Conservation (phyloP, 1,284 basidiomycete genomes). For the Ceratobasidium papillatum region DNA sequence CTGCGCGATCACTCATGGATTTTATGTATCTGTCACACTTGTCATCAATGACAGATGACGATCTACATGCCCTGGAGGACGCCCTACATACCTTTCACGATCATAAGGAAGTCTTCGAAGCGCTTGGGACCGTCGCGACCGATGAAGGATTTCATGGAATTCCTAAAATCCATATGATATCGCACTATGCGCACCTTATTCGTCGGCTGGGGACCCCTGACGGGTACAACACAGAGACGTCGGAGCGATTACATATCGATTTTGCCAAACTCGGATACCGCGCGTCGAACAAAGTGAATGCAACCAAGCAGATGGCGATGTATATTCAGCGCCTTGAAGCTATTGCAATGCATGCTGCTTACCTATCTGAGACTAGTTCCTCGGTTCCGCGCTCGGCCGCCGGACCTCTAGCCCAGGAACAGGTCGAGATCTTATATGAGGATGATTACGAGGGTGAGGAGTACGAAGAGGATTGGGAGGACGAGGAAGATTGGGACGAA, state of each 20-base stretch:
- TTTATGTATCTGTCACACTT: slow-evolving; percentile 49
- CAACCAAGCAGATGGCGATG: slow-evolving; percentile 42
- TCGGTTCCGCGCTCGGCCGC: neutral
- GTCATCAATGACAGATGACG: neutral
- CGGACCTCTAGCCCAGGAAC: neutral
- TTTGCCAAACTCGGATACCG: slow-evolving; percentile 40
- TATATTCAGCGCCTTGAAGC: slow-evolving; percentile 36
- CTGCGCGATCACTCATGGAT: slow-evolving; percentile 50
- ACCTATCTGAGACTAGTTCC: neutral
- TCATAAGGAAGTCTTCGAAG: slow-evolving; percentile 51
- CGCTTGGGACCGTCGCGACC: slow-evolving; percentile 47
- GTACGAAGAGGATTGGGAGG: too few relatives aligned
- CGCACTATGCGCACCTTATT: slow-evolving; percentile 39
- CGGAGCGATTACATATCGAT: slow-evolving; percentile 44
- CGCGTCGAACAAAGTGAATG: slow-evolving; percentile 39
- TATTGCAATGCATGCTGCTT: slow-evolving; percentile 28
- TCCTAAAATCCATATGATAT: slow-evolving; percentile 53
- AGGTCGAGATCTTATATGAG: neutral
- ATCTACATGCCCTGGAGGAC: slow-evolving; percentile 38
- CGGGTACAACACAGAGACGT: slow-evolving; percentile 42
- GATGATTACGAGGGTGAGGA: neutral
- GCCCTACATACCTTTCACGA: slow-evolving; percentile 49
- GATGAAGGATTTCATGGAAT: slow-evolving; percentile 52
- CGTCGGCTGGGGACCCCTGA: slow-evolving; percentile 40
- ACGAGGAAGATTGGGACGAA: neutral